These are phyloP conservation scores for Dioscorea alata DNA, from an alignment of 106 monocot genomes.

Conservation along the genomic window DNA sequence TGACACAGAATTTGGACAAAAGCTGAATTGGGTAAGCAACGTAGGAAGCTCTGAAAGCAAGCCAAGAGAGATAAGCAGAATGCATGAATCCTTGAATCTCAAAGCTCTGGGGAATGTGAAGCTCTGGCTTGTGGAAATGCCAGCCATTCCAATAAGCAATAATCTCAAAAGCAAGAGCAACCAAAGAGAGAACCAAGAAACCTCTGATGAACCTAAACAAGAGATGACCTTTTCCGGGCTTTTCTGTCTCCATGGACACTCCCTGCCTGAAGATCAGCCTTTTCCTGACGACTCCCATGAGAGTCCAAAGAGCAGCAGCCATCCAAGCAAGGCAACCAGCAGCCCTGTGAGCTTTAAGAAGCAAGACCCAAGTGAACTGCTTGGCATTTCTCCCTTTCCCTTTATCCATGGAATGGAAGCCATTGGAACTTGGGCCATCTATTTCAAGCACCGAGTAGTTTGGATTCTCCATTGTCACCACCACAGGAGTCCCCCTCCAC, in stretches of 20 bases:
- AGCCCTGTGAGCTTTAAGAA: constrained; percentile 54
- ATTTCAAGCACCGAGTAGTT: constrained; percentile 9
- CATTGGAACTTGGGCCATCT: neutral
- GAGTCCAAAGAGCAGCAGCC: constrained; percentile 32
- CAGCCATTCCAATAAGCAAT: constrained; percentile 59
- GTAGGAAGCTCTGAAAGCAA: constrained; percentile 35
- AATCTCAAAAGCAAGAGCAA: constrained; percentile 40
- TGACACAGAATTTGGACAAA: constrained; percentile 45
- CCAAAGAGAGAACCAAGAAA: constrained; percentile 36
- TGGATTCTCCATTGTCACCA: constrained; percentile 76
- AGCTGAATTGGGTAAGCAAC: constrained; percentile 34
- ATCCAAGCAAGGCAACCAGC: constrained; percentile 36
- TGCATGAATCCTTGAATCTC: constrained; percentile 45
- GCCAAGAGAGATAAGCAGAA: constrained; percentile 44
- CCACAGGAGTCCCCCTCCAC: constrained; percentile 57
- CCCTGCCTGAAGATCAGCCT: constrained; percentile 9
- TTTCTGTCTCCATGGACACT: constrained; percentile 19
- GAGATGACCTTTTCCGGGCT: constrained; percentile 26
- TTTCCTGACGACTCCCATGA: constrained; percentile 36
- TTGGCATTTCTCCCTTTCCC: constrained; percentile 51
- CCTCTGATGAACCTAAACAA: constrained; percentile 42
- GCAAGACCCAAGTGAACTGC: constrained; percentile 63
- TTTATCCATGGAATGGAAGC: constrained; percentile 20
- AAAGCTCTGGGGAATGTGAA: constrained; percentile 15
- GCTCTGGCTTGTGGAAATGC: constrained; percentile 17